Evolutionary conservation across 306 rosid genomes (phyloP).

Genomic region (Hippophae tibetana): DNA sequence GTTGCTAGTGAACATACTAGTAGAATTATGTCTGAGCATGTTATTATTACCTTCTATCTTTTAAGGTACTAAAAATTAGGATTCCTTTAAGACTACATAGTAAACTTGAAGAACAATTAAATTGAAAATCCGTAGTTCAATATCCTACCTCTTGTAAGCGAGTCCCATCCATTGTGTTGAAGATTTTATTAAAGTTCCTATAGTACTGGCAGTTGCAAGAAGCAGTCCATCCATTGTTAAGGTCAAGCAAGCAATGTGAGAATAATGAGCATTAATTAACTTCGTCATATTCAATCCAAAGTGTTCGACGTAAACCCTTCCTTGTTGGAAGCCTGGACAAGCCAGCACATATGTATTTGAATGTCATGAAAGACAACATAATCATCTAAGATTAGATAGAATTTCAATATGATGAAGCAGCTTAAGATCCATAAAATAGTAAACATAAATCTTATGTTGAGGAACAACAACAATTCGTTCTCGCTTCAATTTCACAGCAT

Average conservation of each 20-base stretch:
- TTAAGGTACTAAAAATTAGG: no score
- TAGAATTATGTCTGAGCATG: no score
- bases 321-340: slow-evolving; percentile 72
- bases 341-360: slow-evolving; percentile 78
- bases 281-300: slow-evolving; percentile 76
- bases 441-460: slow-evolving; percentile 84
- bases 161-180: slow-evolving; percentile 94
- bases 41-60: no score
- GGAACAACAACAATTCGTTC: slow-evolving; percentile 82
- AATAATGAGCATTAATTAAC: slow-evolving; percentile 69
- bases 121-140: slow-evolving; percentile 11
- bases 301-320: slow-evolving; percentile 81
- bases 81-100: not conserved
- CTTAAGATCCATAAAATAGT: slow-evolving; percentile 70
- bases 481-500: slow-evolving; percentile 69
- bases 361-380: slow-evolving; percentile 78
- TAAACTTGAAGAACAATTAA: slow-evolving; percentile 13
- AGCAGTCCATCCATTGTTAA: slow-evolving; percentile 90
- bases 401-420: slow-evolving; percentile 90
- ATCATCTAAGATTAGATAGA: slow-evolving; percentile 71
- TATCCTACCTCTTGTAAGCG: slow-evolving; percentile 63
- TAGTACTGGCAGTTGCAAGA: slow-evolving; percentile 89
- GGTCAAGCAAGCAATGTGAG: slow-evolving; percentile 70
- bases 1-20: no score
- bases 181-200: slow-evolving; percentile 87